Evolutionary conservation across 805 yeast genomes (phyloP), one percentile per base, ranked within the genome.

Genomic region (Cyberlindnera japonica): DNA sequence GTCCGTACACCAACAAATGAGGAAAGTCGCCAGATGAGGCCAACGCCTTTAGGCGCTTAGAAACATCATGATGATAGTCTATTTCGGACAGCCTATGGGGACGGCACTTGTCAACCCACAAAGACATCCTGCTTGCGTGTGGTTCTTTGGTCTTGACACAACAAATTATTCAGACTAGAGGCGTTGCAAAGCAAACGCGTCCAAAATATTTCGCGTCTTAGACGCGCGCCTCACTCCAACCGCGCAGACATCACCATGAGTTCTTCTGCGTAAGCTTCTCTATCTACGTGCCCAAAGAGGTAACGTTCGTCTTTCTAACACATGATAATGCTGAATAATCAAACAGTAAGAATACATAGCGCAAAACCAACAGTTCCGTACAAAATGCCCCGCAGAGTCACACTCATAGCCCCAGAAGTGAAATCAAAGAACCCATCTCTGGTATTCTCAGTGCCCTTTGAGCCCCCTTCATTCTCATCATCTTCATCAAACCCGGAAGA

Each of bases 61-160:
- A 78, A 21, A 90, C 74, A 4, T 71, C 73, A 0, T 62, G 63
- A 56, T 89, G 95, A 59, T 74, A 90, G 38, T 81, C 77, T 33
- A 93, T 68, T 19, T 69, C 71, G 2, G 71, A 75, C 36, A 93
- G 68, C 1, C 70, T 66, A 45, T 68, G 76, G 7, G 99, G 99
- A 50, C 97, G 75, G 62, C 89, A 81, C 51, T 89, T 88, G 62
- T 93, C 98, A 7, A 95, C 96, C 99, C 99, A 93, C 61, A 93
- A 74, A 6, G 96, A 83, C 96, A 90, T 90, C 3, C 26, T 34
- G n/a, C n/a, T n/a, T n/a, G n/a, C n/a, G n/a, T n/a, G n/a, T n/a
- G n/a, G n/a, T n/a, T n/a, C n/a, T n/a, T n/a, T n/a, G n/a, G n/a
- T n/a, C n/a, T n/a, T n/a, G n/a, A n/a, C n/a, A n/a, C n/a, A n/a